These are phyloP conservation scores for Gnomoniopsis sp. DNA, from an alignment of 2,329 filamentous ascomycete species.

Conservation along the genomic window DNA sequence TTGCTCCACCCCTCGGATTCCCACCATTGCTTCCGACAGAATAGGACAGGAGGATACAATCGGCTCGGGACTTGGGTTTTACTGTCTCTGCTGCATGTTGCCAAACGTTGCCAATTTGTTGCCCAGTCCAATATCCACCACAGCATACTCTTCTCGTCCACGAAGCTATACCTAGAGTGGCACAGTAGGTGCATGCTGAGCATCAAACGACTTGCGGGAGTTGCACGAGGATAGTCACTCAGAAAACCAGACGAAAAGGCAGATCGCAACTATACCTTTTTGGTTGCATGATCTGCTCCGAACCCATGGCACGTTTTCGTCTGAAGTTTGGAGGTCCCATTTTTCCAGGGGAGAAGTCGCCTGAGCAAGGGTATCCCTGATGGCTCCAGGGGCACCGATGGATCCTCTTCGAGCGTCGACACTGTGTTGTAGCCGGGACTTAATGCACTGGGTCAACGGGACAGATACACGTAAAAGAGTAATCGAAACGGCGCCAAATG, in stretches of 20 bases:
- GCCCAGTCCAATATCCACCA: background rate
- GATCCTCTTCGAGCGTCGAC: background rate
- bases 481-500: background rate
- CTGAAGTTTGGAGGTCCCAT: slow-evolving; percentile 11
- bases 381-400: background rate
- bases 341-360: slow-evolving; percentile 12
- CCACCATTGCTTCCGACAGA: background rate
- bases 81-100: background rate
- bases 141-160: background rate
- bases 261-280: slow-evolving; percentile 10
- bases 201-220: slow-evolving; percentile 12
- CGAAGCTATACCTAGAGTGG: background rate
- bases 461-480: background rate
- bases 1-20: background rate
- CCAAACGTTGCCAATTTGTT: background rate
- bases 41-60: background rate
- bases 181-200: background rate
- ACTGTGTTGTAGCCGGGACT: background rate
- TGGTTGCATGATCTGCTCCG: slow-evolving; percentile 1
- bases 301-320: slow-evolving; percentile 15
- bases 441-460: background rate
- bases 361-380: slow-evolving; percentile 1
- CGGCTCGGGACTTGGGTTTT: background rate
- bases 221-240: slow-evolving; percentile 10
- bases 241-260: slow-evolving; percentile 14